Evolutionary conservation across 352 stramenopile genomes (phyloP).

Genomic region (Phytophthora sp.): DNA sequence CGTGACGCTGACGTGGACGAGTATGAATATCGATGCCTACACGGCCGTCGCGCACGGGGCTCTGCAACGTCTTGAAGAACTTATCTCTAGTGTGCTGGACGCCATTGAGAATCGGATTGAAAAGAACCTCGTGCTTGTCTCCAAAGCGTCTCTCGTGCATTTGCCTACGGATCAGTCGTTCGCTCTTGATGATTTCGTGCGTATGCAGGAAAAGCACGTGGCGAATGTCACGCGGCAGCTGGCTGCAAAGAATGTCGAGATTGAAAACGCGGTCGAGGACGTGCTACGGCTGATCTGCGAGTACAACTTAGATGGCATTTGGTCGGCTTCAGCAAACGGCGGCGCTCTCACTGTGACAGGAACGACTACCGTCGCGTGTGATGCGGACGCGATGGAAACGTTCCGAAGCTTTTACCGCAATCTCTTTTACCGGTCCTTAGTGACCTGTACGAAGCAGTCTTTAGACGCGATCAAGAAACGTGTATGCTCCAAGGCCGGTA

Average conservation of each 20-base stretch:
- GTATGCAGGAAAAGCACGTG: conserved; percentile 83
- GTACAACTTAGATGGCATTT: conserved; percentile 62
- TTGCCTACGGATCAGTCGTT: conserved; percentile 84
- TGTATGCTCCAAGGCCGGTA: conserved; percentile 79
- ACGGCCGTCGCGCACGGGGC: conserved; percentile 67
- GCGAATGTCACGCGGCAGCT: conserved; percentile 62
- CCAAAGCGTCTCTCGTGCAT: conserved; percentile 77
- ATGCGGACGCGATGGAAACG: conserved; percentile 45
- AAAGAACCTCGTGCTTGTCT: conserved; percentile 86
- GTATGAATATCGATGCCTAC: conserved; percentile 90
- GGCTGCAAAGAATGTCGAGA: conserved; percentile 82
- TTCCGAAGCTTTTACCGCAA: conserved; percentile 84
- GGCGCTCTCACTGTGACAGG: neutral
- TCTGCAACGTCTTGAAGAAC: conserved; percentile 76
- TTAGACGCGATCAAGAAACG: conserved; percentile 86
- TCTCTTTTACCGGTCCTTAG: conserved; percentile 79
- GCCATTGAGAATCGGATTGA: conserved; percentile 87
- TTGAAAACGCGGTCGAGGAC: conserved; percentile 88
- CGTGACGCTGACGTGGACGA: conserved; percentile 90
- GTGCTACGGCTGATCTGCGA: conserved; percentile 70
- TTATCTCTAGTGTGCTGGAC: conserved; percentile 84
- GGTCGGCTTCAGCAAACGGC: conserved; percentile 2
- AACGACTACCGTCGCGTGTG: conserved; percentile 29
- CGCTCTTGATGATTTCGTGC: conserved; percentile 88
- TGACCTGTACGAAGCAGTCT: conserved; percentile 83